These are phyloP conservation scores for Candida krabiensis DNA, from an alignment of 805 yeast species.

Conservation along the genomic window DNA sequence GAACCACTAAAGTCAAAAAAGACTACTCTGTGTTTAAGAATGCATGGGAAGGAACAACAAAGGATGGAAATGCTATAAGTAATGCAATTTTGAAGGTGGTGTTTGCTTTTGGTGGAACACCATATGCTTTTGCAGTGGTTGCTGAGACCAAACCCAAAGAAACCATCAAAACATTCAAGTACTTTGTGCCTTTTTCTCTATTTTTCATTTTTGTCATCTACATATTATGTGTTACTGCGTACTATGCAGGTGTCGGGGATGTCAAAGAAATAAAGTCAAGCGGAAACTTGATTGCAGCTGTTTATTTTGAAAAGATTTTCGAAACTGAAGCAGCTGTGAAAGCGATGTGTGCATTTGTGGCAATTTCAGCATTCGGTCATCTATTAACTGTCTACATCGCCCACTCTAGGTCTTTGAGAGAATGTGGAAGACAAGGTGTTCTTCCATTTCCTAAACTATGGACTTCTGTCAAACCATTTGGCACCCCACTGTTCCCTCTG, in stretches of 20 bases:
- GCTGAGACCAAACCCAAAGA: conserved; percentile 40
- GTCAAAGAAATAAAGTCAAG: conserved; percentile 55
- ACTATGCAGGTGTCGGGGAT: conserved; percentile 75
- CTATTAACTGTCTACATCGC: conserved; percentile 78
- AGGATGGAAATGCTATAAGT: conserved; percentile 42
- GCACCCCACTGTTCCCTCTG: conserved; percentile 71
- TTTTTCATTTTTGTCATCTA: conserved; percentile 61
- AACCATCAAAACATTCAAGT: conserved; percentile 54
- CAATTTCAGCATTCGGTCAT: conserved; percentile 78
- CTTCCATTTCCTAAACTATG: conserved; percentile 72
- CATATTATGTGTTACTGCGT: conserved; percentile 75
- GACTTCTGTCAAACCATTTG: conserved; percentile 71
- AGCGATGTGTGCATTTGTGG: conserved; percentile 78
- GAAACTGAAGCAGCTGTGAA: conserved; percentile 56
- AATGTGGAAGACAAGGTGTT: conserved; percentile 78
- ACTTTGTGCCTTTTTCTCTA: conserved; percentile 77
- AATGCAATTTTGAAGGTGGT: conserved; percentile 44
- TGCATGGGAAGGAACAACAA: conserved; percentile 42
- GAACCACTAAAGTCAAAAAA: conserved; percentile 46
- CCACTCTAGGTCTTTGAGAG: conserved; percentile 79
- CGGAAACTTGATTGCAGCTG: conserved; percentile 72
- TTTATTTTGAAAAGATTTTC: conserved; percentile 71
- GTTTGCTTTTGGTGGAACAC: conserved; percentile 43
- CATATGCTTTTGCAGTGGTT: conserved; percentile 39
- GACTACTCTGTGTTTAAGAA: conserved; percentile 32